phyloP scores from a whole-genome alignment of 306 rosid genomes.

The Ceratonia siliqua region DNA sequence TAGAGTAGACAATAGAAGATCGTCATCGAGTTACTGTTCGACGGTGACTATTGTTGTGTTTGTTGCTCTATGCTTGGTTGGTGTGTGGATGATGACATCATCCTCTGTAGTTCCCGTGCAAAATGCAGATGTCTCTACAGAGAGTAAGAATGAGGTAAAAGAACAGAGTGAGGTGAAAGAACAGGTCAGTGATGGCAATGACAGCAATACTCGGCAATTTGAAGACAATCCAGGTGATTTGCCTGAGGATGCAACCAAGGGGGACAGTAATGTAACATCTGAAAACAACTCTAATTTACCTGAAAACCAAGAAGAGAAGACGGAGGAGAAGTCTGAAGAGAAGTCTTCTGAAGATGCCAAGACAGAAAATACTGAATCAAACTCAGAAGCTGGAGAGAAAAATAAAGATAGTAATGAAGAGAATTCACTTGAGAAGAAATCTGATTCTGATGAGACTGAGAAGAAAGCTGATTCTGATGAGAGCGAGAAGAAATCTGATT shows the following conservation, averaged over 20 bases:
- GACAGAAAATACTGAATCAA: conserved; percentile 49
- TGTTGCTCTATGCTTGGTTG: conserved; percentile 86
- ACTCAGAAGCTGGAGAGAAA: conserved; percentile 35
- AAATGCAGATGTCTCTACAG: conserved; percentile 59
- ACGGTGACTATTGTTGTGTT: conserved; percentile 81
- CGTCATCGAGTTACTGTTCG: conserved; percentile 82
- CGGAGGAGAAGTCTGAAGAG: conserved; percentile 37
- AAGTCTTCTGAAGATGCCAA: conserved; percentile 48
- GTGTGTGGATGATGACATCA: conserved; percentile 96
- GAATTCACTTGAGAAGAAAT: background rate
- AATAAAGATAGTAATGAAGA: conserved; percentile 40
- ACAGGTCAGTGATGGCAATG: conserved; percentile 46
- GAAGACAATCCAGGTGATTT: conserved; percentile 94
- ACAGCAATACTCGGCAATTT: conserved; percentile 59
- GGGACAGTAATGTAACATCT: conserved; percentile 52
- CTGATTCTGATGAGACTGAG: conserved; percentile 37
- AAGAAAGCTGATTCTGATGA: conserved; percentile 44
- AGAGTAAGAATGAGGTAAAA: conserved; percentile 61
- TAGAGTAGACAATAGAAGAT: conserved; percentile 74
- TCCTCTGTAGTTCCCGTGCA: conserved; percentile 74
- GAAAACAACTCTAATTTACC: conserved; percentile 44
- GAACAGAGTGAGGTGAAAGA: conserved; percentile 42
- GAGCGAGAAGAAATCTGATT: conserved; percentile 4
- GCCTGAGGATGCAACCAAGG: conserved; percentile 92
- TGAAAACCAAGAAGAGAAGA: conserved; percentile 44